These are phyloP conservation scores for Leavenworthia alabamica DNA, from an alignment of 345 rosid genomes.

Conservation along the genomic window DNA sequence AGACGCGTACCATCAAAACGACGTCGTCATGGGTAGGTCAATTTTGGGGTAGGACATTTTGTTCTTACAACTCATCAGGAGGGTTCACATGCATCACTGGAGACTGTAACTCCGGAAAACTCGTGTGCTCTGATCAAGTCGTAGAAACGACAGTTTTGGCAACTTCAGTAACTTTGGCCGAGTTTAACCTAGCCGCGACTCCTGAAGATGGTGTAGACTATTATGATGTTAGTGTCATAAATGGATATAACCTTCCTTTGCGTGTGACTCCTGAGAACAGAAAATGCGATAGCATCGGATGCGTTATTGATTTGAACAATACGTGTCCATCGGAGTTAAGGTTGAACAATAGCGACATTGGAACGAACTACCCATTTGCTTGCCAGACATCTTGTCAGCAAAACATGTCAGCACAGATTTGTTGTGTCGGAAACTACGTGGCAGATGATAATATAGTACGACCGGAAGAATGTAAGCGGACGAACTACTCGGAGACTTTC, in stretches of 20 bases:
- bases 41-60: conserved; percentile 49
- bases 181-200: conserved; percentile 37
- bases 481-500: conserved; percentile 42
- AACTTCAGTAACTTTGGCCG: conserved; percentile 35
- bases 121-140: conserved; percentile 40
- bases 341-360: background rate
- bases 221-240: conserved; percentile 37
- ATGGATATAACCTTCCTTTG: conserved; percentile 34
- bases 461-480: conserved; percentile 37
- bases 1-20: conserved; percentile 12
- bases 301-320: conserved; percentile 33
- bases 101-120: conserved; percentile 46
- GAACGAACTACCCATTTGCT: conserved; percentile 28
- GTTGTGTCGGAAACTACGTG: conserved; percentile 47
- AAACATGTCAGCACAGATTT: conserved; percentile 37
- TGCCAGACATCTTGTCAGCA: conserved; percentile 53
- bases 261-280: conserved; percentile 2
- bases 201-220: conserved; percentile 32
- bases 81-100: conserved; percentile 19
- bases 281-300: conserved; percentile 19
- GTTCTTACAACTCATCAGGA: conserved; percentile 19
- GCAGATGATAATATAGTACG: background rate
- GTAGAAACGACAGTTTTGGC: conserved; percentile 23
- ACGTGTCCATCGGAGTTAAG: conserved; percentile 47
- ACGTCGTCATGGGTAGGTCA: conserved; percentile 46